A percentile compares a stretch with the other conserved stretches of the same genome.
Conservation (phyloP, 257 asterid species). For the Penstemon eatonii region DNA sequence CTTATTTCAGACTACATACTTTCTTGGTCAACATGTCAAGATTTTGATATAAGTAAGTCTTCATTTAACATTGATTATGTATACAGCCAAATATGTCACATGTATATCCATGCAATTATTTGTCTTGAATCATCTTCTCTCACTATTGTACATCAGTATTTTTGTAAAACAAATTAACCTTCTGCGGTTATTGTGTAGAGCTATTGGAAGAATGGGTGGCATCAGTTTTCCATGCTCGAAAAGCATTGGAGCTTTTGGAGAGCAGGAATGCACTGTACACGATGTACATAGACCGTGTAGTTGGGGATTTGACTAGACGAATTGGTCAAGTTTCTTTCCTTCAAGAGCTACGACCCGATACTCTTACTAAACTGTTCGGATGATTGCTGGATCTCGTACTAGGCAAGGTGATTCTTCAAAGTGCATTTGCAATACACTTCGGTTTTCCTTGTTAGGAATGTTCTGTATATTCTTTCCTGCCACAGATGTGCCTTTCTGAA, state of each 20-base stretch:
- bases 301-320: slow-evolving; percentile 69
- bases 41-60: slow-evolving; percentile 59
- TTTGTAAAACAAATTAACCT: background rate
- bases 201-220: slow-evolving; percentile 80
- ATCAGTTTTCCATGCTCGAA: slow-evolving; percentile 64
- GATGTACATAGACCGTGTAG: slow-evolving; percentile 81
- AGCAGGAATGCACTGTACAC: slow-evolving; percentile 71
- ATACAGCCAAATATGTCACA: background rate
- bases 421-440: background rate
- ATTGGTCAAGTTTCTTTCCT: slow-evolving; percentile 57
- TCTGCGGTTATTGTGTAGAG: slow-evolving; percentile 40
- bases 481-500: background rate
- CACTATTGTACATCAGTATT: slow-evolving; percentile 3
- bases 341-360: slow-evolving; percentile 54
- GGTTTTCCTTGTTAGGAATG: background rate
- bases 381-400: slow-evolving; percentile 31
- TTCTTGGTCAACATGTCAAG: slow-evolving; percentile 66
- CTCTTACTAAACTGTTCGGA: slow-evolving; percentile 54
- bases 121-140: background rate
- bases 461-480: background rate
- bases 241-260: slow-evolving; percentile 74
- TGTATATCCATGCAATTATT: background rate
- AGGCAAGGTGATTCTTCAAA: slow-evolving; percentile 24
- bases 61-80: slow-evolving; percentile 6
- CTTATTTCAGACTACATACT: slow-evolving; percentile 72